A percentile compares a stretch with the other conserved stretches of the same genome.
phyloP scores from a whole-genome alignment of 371 early-diverging fungal genomes.

The Lichtheimia hyalospora region DNA sequence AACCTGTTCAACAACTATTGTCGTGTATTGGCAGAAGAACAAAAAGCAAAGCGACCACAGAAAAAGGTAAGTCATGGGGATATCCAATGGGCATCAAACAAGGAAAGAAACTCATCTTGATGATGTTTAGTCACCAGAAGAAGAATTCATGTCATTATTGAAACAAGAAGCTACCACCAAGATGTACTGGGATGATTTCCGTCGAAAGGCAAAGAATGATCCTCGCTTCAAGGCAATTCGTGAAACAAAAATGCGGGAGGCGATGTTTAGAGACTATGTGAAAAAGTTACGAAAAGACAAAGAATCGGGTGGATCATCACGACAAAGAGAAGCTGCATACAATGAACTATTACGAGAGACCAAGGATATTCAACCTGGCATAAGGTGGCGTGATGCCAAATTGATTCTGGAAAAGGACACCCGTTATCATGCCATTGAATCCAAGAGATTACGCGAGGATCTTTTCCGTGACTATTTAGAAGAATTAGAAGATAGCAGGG shows the following conservation, averaged over 20 bases:
- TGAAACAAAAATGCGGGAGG: conserved; percentile 49
- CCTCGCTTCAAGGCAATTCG: conserved; percentile 48
- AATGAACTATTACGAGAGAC: conserved; percentile 46
- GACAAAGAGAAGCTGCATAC: conserved; percentile 41
- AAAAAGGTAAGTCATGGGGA: conserved; percentile 34
- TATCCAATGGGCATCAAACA: background rate
- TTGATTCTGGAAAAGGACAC: conserved; percentile 55
- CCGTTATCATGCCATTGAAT: conserved; percentile 56
- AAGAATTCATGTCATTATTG: conserved; percentile 52
- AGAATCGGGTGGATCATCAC: conserved; percentile 14
- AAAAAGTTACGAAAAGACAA: conserved; percentile 29
- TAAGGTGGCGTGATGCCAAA: conserved; percentile 60
- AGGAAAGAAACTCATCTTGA: background rate
- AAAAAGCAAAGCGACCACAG: conserved; percentile 42
- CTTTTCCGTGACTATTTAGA: conserved; percentile 61
- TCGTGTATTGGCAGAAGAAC: conserved; percentile 54
- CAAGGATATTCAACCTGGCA: conserved; percentile 42
- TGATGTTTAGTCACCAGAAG: conserved; percentile 39
- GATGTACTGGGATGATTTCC: conserved; percentile 67
- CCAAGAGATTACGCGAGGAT: conserved; percentile 59
- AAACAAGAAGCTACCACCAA: conserved; percentile 41
- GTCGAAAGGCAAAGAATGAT: conserved; percentile 61
- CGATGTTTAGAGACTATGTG: conserved; percentile 58
- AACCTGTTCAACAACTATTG: conserved; percentile 73
- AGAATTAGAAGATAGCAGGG: conserved; percentile 5